Evolutionary conservation across 768 basidiomycete species (phyloP).

Genomic region (Peribolospora baueri): DNA sequence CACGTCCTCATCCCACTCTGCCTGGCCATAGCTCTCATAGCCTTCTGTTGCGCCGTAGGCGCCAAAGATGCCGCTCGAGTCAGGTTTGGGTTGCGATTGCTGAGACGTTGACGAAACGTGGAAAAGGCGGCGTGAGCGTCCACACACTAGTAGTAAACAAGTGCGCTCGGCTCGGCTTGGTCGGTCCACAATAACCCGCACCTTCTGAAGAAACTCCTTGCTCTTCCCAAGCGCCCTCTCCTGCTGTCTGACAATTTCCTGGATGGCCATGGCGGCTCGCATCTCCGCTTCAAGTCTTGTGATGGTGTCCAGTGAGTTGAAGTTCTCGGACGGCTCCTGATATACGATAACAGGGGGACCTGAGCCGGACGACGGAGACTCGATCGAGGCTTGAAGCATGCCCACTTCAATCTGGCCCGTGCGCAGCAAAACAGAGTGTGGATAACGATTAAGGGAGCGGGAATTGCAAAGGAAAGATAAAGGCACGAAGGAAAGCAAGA

Average conservation of each 20-base stretch:
- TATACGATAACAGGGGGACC: not conserved
- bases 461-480: not conserved
- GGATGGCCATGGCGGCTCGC: constrained; percentile 27
- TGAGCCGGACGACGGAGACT: constrained; percentile 15
- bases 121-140: too few relatives aligned
- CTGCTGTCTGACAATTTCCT: constrained; percentile 14
- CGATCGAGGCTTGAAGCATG: constrained; percentile 45
- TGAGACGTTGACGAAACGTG: too few relatives aligned
- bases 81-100: too few relatives aligned
- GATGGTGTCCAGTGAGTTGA: constrained; percentile 34
- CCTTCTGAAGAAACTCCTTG: constrained; percentile 52
- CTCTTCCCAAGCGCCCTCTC: constrained; percentile 22
- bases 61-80: too few relatives aligned
- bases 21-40: too few relatives aligned
- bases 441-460: not conserved
- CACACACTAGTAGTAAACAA: too few relatives aligned
- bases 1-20: too few relatives aligned
- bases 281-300: constrained; percentile 42
- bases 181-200: constrained; percentile 13
- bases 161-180: too few relatives aligned
- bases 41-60: too few relatives aligned
- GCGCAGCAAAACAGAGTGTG: not conserved
- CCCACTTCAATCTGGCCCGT: constrained; percentile 36
- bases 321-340: constrained; percentile 4
- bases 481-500: not conserved